Conservation (phyloP, 352 stramenopile species). For the Phytophthora palmivora region DNA sequence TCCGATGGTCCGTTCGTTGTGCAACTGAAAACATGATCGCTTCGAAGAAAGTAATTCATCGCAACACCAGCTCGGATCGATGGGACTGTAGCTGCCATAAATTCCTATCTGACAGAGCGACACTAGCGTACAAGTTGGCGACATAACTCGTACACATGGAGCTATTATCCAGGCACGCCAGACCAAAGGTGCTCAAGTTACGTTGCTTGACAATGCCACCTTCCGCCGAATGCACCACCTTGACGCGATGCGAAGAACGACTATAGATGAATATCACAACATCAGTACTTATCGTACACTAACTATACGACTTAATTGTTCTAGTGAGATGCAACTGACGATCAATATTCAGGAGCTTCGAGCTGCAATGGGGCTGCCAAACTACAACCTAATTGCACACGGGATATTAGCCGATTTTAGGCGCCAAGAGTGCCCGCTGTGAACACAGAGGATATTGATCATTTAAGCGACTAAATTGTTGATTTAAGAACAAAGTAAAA, state of each 20-base stretch:
- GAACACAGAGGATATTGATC: slow-evolving; percentile 20
- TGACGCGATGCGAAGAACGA: slow-evolving; percentile 2
- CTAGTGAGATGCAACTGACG: slow-evolving; percentile 10
- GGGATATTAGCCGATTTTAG: slow-evolving; percentile 12
- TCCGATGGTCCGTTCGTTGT: too few species aligned
- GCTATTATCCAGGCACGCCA: slow-evolving; percentile 12
- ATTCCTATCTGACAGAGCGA: not conserved
- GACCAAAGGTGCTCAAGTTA: slow-evolving; percentile 4
- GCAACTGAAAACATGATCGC: too few species aligned
- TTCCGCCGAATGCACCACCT: slow-evolving; percentile 15
- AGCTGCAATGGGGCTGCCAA: not conserved
- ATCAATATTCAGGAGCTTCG: slow-evolving; percentile 19
- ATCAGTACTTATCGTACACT: not conserved
- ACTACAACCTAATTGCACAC: slow-evolving; percentile 11
- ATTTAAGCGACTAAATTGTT: slow-evolving; percentile 9
- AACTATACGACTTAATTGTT: slow-evolving; percentile 1
- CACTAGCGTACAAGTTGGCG: slow-evolving; percentile 9
- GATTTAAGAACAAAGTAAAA: too few species aligned
- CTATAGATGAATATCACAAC: slow-evolving; percentile 3
- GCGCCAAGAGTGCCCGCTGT: slow-evolving; percentile 6
- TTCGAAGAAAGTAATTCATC: too few species aligned
- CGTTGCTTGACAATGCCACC: not conserved
- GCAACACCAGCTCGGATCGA: not conserved
- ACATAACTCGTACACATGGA: slow-evolving; percentile 21
- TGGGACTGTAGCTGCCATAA: slow-evolving; percentile 5